Evolutionary conservation across 805 yeast genomes (phyloP), one percentile per base, ranked within the genome.

Genomic region (Saturnispora ahearnii): DNA sequence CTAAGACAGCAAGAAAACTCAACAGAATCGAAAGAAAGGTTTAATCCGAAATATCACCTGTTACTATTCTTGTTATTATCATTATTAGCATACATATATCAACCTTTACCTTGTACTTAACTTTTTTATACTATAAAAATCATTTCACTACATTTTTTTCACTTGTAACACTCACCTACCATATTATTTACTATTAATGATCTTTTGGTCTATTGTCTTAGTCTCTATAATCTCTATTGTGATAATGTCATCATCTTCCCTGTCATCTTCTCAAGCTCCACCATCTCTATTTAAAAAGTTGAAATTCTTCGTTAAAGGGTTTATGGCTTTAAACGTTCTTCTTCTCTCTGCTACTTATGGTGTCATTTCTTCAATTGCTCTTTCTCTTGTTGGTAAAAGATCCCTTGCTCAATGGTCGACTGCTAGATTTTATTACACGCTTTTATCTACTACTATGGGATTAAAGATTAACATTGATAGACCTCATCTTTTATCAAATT

Each of bases 321-420:
- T 74, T 1, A 62, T 80, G 6, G 84, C 82, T 26, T 72, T 79
- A 2, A 55, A 74, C 3, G 64, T 82, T 30, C 66, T 84, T 40
- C 62, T 78, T 13, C 66, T 79, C 0, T 77, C 87, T 62, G 89
- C 89, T 2, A 51, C 81, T 5, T 86, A 84, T 58, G 96, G 96
- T 51, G 86, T 86, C 2, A 46, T 85, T 9, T 86, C 89, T 22
- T 88, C 97, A 2, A 62, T 86, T 1, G 53, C 78, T 6, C 72
- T 88, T 46, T 69, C 86, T 1, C 47, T 88, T 6, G 55, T 82
- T 13, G 95, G 96, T 24, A 85, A 85, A 64, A 81, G 79, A 57
- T 82, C 84, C 49, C 73, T 89, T 45, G 81, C 95, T 1, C 99
- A 93, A 68, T 89, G 89, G 79, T 72, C 89, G 21, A 87, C 91